Evolutionary conservation across 2,329 filamentous ascomycete genomes (phyloP), one percentile per base, ranked within the genome.

Genomic region (Penicillium sumatraense): DNA sequence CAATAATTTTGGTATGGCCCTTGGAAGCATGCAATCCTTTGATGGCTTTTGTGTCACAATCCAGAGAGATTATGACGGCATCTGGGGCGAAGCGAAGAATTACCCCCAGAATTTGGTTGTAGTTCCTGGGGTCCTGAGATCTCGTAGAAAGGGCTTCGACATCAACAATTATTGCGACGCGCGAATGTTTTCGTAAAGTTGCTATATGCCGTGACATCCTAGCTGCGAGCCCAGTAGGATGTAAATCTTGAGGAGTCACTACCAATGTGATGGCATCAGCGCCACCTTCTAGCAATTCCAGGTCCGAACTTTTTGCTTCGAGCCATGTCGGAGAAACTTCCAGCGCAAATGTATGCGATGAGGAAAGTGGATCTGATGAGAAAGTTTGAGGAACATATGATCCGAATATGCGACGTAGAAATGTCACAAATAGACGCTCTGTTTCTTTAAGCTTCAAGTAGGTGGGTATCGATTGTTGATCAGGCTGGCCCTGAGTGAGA

Each of bases 381-480:
- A 56, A 53, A 2, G 56, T 42, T 26, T 54, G 54, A 31, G 49
- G 38, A 13, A 44, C 31, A 9, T n/a, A n/a, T n/a, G 35, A 51
- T 13, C 58, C 56, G 47, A 59, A 64, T 14, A 65, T 57, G 20
- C 51, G 47, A 35, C 54, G 56, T 16, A 65, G 35, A 41, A 65
- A 63, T 20, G 52, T 44, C 26, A 60, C 53, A 21, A 65, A 60
- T 16, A 61, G 49, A 13, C 55, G 53, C 45, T 65, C 63, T 1
- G 60, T 63, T 40, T 65, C 55, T 41, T 65, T 65, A 21, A 65
- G 51, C 36, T 64, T 59, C 35, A 62, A 51, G 21, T 59, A 56
- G 6, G 40, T 26, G 2, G 53, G 51, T 14, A 46, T 8, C 27
- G 33, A 44, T 21, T 41, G 8, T 8, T 26, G 53, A 13, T 46